Evolutionary conservation across 495 filamentous ascomycete species (phyloP), one percentile per base, ranked within the genome.

Genomic region (Glonium stellatum): DNA sequence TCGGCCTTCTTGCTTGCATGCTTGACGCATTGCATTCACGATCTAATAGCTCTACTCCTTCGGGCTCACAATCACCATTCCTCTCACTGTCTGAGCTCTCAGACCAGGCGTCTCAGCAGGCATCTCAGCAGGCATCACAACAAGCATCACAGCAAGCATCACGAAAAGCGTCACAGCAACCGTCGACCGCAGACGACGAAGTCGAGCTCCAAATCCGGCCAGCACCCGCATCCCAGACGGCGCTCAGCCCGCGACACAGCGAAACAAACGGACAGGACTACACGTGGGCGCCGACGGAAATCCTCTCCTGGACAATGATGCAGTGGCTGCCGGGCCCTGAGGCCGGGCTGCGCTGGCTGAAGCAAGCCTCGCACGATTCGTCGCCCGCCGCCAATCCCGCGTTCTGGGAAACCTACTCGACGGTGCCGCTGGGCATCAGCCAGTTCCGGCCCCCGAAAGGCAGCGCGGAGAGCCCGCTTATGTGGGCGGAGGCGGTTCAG

Each of bases 301-400:
- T 73, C 19, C 66, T 75, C 21, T 70, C 68, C 52, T 75, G 71
- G 70, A 72, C 71, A 13, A 75, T 75, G 72, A 54, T 75, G 55
- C 72, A 75, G 48, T 73, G 72, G 72, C 62, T 75, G 12, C 72
- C 72, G 1, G 72, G 71, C 1, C 72, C 70, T 4, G 72, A 75
- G 60, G 70, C 66, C 8, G 64, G 59, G 4, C 60, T 73, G 2
- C 62, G 69, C 0, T 74, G 71, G 72, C 67, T 74, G 10, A 57
- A 57, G 34, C 66, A 62, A 23, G 60, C 66, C 19, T 51, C 51
- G 23, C 36, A 60, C 1, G 64, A 63, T 37, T 54, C 37, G 11
- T 4, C 37, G 11, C 1, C n/a, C 11, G 39, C 54, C 9, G 27
- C 42, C 10, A 27, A 50, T 4, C 36, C 57, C 5, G 41, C 48